Percentiles rank a stretch among this genome's conserved stretches.
Evolutionary conservation across 257 asterid genomes (phyloP).

Genomic region (Solanum corneliomulleri): DNA sequence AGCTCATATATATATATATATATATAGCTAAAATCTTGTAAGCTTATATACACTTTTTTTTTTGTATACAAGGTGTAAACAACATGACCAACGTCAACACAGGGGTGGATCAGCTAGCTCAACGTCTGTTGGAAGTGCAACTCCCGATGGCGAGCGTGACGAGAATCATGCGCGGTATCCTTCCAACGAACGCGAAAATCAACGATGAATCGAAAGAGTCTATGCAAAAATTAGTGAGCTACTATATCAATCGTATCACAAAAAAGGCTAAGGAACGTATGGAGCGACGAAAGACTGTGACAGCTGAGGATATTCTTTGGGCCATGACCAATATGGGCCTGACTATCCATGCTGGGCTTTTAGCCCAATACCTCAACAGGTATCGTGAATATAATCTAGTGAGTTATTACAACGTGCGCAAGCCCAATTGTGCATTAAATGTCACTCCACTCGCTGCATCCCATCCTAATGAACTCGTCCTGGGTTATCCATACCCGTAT

Average conservation of each 20-base stretch:
- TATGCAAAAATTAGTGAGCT: background rate
- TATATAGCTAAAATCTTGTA: background rate
- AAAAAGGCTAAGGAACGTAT: background rate
- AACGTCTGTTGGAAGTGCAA: background rate
- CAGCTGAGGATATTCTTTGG: background rate
- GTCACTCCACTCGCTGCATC: background rate
- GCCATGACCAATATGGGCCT: background rate
- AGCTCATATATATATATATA: no score
- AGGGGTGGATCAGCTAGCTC: background rate
- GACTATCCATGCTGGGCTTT: slow-evolving; percentile 2
- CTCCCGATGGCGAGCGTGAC: background rate
- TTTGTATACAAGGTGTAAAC: background rate
- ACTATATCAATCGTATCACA: background rate
- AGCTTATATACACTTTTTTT: background rate
- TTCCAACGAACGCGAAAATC: background rate
- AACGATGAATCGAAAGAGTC: background rate
- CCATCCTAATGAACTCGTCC: background rate
- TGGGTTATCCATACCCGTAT: background rate
- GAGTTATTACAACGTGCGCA: background rate
- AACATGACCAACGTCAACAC: background rate
- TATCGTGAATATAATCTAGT: slow-evolving; percentile 2
- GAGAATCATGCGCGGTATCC: background rate
- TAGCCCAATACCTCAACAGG: slow-evolving; percentile 1
- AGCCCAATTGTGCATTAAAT: background rate
- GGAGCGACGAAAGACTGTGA: background rate